Conservation (phyloP, 225 moss, liverwort and hornwort genomes). For the Thuidium tamariscinum region DNA sequence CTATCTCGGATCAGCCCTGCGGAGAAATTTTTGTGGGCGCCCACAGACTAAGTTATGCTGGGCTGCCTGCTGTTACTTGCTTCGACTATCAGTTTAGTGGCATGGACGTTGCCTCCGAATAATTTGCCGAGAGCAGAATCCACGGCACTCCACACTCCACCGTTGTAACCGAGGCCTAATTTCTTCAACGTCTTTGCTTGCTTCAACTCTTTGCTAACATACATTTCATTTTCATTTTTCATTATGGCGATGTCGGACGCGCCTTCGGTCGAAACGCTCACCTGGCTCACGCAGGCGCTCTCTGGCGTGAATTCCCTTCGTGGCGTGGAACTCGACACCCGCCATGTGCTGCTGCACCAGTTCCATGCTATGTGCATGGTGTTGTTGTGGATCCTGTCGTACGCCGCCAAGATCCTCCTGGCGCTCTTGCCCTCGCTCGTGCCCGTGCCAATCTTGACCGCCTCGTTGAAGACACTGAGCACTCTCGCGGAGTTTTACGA, state of each 20-base stretch:
- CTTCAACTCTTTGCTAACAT: too few species aligned
- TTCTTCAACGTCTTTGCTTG: background rate
- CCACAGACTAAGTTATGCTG: background rate
- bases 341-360: slow-evolving; percentile 19
- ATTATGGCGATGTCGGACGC: background rate
- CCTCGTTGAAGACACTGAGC: slow-evolving; percentile 8
- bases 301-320: slow-evolving; percentile 11
- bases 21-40: background rate
- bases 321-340: slow-evolving; percentile 31
- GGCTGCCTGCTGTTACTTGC: background rate
- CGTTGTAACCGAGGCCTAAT: background rate
- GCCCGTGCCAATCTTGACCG: slow-evolving; percentile 20
- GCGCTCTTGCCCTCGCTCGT: slow-evolving; percentile 31
- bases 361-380: slow-evolving; percentile 16
- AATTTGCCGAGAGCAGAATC: too few species aligned
- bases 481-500: background rate
- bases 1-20: background rate
- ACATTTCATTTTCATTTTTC: background rate
- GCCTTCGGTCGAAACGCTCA: background rate
- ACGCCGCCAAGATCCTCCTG: slow-evolving; percentile 25
- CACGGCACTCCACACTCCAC: background rate
- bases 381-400: slow-evolving; percentile 39
- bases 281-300: slow-evolving; percentile 4
- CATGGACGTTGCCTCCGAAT: background rate
- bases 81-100: background rate